Conservation (phyloP, 371 early-diverging fungal genomes). For the Syncephalastrum racemosum region DNA sequence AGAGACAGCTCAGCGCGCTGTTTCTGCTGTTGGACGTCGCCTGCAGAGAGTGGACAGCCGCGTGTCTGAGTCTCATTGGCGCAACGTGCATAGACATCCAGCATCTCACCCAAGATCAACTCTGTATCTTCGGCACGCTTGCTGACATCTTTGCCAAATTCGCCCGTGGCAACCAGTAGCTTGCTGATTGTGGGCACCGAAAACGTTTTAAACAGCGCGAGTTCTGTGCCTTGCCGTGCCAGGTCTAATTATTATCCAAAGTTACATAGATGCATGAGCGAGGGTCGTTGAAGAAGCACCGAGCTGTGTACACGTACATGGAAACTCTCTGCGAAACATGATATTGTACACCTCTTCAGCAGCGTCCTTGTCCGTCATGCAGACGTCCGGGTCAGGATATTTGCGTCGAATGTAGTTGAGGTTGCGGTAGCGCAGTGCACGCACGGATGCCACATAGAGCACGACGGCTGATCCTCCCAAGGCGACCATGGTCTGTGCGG, state of each 20-base stretch:
- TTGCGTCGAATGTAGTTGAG: slow-evolving; percentile 32
- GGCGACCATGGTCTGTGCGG: not conserved
- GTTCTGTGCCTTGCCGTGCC: slow-evolving; percentile 34
- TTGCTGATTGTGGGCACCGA: slow-evolving; percentile 52
- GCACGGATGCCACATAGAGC: slow-evolving; percentile 38
- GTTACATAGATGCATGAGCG: not conserved
- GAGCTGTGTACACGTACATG: slow-evolving; percentile 33
- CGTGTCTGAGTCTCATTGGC: slow-evolving; percentile 21
- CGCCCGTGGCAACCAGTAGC: slow-evolving; percentile 42
- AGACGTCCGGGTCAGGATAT: slow-evolving; percentile 48
- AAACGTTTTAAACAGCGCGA: slow-evolving; percentile 54
- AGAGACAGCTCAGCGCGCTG: slow-evolving; percentile 30
- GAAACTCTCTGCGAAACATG: slow-evolving; percentile 43
- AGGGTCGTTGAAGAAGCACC: not conserved
- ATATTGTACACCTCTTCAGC: slow-evolving; percentile 40
- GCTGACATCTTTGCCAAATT: slow-evolving; percentile 33
- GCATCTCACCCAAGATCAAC: slow-evolving; percentile 42
- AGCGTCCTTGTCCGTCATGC: slow-evolving; percentile 33
- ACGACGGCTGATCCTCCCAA: slow-evolving; percentile 5
- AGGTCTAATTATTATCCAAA: slow-evolving; percentile 9
- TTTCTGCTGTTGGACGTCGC: slow-evolving; percentile 30
- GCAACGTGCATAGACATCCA: slow-evolving; percentile 34
- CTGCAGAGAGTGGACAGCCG: slow-evolving; percentile 18
- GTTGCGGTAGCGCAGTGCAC: slow-evolving; percentile 30
- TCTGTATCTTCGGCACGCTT: slow-evolving; percentile 54